A percentile compares a stretch with the other conserved stretches of the same genome.
Evolutionary conservation across 345 rosid species (phyloP).

Genomic region (Brassica rapa): DNA sequence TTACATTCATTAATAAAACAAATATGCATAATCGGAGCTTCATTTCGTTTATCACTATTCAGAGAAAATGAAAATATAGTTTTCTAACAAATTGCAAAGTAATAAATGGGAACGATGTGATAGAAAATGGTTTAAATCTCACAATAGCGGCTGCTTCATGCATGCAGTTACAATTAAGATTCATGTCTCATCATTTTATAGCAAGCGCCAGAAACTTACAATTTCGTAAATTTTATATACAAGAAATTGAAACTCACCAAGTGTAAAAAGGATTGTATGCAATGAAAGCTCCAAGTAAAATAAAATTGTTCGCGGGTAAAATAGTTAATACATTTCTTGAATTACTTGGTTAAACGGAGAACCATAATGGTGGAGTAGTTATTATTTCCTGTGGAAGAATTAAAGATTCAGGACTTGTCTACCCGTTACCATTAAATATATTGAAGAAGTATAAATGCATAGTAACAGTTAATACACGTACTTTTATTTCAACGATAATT

Average conservation of each 20-base stretch:
- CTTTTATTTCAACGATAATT: conserved; percentile 1
- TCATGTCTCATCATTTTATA: conserved; percentile 16
- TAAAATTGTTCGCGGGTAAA: background rate
- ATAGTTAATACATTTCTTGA: background rate
- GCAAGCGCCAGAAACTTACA: conserved; percentile 21
- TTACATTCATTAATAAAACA: too few relatives aligned
- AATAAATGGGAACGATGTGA: background rate
- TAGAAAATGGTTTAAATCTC: background rate
- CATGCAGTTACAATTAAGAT: conserved; percentile 20
- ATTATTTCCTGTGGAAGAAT: conserved; percentile 35
- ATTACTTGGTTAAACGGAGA: background rate
- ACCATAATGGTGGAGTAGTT: conserved; percentile 10
- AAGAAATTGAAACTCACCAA: background rate
- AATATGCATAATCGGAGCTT: background rate
- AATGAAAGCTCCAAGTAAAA: conserved; percentile 18
- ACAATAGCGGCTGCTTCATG: conserved; percentile 17
- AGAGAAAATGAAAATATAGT: background rate
- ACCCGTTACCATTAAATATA: conserved; percentile 32
- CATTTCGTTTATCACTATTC: background rate
- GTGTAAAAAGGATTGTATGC: background rate
- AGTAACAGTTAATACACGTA: background rate
- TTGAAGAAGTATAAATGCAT: conserved; percentile 23
- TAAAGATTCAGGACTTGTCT: conserved; percentile 37
- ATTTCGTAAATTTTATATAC: background rate
- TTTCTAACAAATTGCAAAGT: conserved; percentile 1